Base-by-base conservation (phyloP, 805 yeast genomes). In the Yarrowia sp. region DNA sequence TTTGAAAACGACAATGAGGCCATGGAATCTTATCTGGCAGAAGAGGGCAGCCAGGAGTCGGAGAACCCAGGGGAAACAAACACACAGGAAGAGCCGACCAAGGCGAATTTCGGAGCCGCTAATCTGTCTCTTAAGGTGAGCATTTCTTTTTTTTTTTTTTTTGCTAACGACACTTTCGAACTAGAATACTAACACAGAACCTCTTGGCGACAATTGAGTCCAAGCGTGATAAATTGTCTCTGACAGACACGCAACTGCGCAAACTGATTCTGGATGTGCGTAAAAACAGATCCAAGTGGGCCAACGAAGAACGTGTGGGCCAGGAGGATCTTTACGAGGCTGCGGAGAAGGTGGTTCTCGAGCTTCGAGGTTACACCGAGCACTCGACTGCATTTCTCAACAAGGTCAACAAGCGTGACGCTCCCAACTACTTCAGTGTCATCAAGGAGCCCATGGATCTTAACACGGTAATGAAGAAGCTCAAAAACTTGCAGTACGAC, bases 321-420 rank as follows among this genome's bases (percentile, higher is more conserved):
- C 99, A 95, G 76, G 99, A 95, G 73, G 99, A 96, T 74, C 81
- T 95, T 22, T 95, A 95, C 72, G 99, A 96, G 70, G 97, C 98
- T 0, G 93, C 98, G 71, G 99, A 95, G 71, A 92, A 92, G 72
- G 99, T 95, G 1, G 92, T 93, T 0, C 78, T 87, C 68, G 98
- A 95, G 71, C 78, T 95, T 33, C 82, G 99, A 72, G 90, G 93
- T 7, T 90, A 88, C 70, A 93, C 99, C 0, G 98, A 95, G 72
- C 98, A 95, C 76, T 92, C 98, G 0, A 92, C 98, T 0, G 96
- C 98, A 0, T 95, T 95, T 72, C 80, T 95, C 69, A 95, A 92
- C 76, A 90, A 90, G 72, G 99, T 95, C n/a, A 90, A 95, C 66
- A 95, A 95, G 73, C 82, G 99, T 65, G 99, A 95, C 71, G 99